Evolutionary conservation across 208 protist genomes (phyloP), one percentile per base, ranked within the genome.

Genomic region (Herpetomonas muscarum): DNA sequence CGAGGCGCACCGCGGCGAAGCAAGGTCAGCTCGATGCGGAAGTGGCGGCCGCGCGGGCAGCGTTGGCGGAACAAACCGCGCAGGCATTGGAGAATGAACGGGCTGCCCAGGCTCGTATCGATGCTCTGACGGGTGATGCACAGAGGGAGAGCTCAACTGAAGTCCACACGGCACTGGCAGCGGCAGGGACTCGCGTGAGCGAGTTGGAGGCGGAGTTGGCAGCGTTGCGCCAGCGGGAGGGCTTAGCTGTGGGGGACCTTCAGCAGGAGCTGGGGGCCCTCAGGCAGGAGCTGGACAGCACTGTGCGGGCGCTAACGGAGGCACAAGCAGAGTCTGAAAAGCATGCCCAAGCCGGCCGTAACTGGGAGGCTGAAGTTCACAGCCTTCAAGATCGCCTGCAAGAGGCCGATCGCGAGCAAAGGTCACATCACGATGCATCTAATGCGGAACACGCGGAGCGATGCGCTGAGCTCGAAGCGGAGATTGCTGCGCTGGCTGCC

Each of bases 161-260:
- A 1, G 44, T 73, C 17, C 58, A 74, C 34, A 1, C 24, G 22
- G 44, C 63, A 7, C 26, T 41, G n/a, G 30, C 68, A 19, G 31
- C 32, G 29, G 44, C 45, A 13, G 1, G 41, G 12, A 30, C 28
- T 26, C 42, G 48, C 9, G 42, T 37, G 15, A 31, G 9, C 21
- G 28, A 36, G 7, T 19, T 26, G 10, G 34, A 29, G 7, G 29
- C 52, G 2, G 36, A 41, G 4, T 55, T 37, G 5, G 36, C 39
- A 17, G 42, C 37, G 19, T 25, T 60, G 21, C 39, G n/a, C 10
- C 22, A 25, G 39, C 50, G 13, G 37, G n/a, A n/a, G n/a, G n/a
- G n/a, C n/a, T n/a, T n/a, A n/a, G n/a, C n/a, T n/a, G n/a, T n/a
- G n/a, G 34, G 13, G 6, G 34, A 39, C 9, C 34, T 39, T 39